phyloP scores from a whole-genome alignment of 208 protist genomes.

The Leptomonas pyrrhocoris region DNA sequence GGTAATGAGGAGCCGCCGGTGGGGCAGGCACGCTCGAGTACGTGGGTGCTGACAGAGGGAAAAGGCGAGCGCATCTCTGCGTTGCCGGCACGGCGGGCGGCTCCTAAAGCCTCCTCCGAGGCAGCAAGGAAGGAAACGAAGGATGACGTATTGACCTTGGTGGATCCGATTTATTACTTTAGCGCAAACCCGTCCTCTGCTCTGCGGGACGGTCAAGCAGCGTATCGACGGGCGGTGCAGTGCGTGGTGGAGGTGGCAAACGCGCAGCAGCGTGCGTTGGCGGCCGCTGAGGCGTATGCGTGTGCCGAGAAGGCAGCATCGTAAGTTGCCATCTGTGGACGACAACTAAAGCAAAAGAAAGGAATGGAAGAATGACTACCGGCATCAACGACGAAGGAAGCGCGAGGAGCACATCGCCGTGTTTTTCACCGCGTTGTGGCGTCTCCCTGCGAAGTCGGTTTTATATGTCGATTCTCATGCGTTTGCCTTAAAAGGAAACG shows the following conservation, averaged over 20 bases:
- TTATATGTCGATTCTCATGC: no score
- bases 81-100: neutral
- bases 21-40: neutral
- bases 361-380: no score
- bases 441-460: no score
- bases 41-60: constrained; percentile 4
- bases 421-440: no score
- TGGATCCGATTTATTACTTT: constrained; percentile 53
- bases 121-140: neutral
- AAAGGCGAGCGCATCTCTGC: neutral
- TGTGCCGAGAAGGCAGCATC: neutral
- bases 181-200: constrained; percentile 40
- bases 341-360: no score
- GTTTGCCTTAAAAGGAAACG: no score
- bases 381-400: no score
- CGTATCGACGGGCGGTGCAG: constrained; percentile 49
- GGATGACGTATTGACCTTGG: neutral
- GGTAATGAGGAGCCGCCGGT: neutral
- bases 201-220: constrained; percentile 49
- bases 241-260: constrained; percentile 40
- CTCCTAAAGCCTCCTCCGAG: neutral
- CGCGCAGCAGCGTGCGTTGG: constrained; percentile 50
- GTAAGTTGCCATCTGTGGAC: no score
- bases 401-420: no score
- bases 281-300: constrained; percentile 13